phyloP scores from a whole-genome alignment of 139 green algal genomes.

The Chara braunii region DNA sequence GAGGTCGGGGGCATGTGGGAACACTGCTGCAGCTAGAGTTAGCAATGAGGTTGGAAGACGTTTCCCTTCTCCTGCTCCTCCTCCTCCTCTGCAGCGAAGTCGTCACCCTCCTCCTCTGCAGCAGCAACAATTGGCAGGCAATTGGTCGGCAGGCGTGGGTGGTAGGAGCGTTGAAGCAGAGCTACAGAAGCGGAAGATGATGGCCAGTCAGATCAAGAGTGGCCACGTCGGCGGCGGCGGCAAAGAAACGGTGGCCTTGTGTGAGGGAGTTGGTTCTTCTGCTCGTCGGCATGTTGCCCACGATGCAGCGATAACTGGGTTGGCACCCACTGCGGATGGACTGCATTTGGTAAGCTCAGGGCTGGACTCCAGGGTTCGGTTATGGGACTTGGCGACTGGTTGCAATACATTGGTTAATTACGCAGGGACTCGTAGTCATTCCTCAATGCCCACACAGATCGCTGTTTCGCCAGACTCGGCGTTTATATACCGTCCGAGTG shows the following conservation, averaged over 20 bases:
- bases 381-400: slow-evolving; percentile 61
- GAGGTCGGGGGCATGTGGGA: not conserved
- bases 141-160: too few species aligned
- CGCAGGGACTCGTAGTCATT: not conserved
- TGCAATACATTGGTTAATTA: slow-evolving; percentile 45
- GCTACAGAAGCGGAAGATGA: not conserved
- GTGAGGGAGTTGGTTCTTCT: not conserved
- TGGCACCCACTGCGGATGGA: slow-evolving; percentile 56
- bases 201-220: not conserved
- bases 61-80: too few species aligned
- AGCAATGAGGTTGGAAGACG: not conserved
- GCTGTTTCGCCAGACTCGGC: slow-evolving; percentile 52
- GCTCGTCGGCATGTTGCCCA: slow-evolving; percentile 12
- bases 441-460: slow-evolving; percentile 49
- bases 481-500: slow-evolving; percentile 65
- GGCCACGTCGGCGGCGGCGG: not conserved
- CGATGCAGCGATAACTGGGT: slow-evolving; percentile 14
- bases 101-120: too few species aligned
- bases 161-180: not conserved
- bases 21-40: not conserved
- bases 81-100: too few species aligned
- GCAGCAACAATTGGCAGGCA: too few species aligned
- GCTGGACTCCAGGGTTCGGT: slow-evolving; percentile 60
- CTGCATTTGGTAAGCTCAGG: slow-evolving; percentile 57
- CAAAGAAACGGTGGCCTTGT: not conserved